phyloP scores from a whole-genome alignment of 2,329 filamentous ascomycete species.

The Zymoseptoria pseudotritici region DNA sequence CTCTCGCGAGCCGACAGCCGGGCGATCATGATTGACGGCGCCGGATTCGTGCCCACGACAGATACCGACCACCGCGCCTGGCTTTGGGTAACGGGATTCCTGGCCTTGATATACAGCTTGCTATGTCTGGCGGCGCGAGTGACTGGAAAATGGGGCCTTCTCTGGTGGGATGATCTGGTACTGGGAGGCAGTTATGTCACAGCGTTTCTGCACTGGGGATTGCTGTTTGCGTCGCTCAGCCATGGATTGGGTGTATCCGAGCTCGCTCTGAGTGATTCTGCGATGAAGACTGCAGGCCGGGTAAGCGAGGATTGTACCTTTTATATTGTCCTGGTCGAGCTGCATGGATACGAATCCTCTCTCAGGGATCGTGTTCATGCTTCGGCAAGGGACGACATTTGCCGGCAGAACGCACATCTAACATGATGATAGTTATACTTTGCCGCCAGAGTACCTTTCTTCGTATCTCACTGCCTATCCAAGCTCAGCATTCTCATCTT shows the following conservation, averaged over 20 bases:
- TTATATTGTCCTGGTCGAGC: neutral
- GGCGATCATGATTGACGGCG: constrained; percentile 5
- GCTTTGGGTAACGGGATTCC: constrained; percentile 15
- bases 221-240: constrained; percentile 9
- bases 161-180: constrained; percentile 18
- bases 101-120: constrained; percentile 17
- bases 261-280: constrained; percentile 4
- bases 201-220: constrained; percentile 13
- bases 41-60: constrained; percentile 13
- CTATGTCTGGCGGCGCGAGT: constrained; percentile 15
- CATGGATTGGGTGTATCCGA: constrained; percentile 10
- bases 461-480: constrained; percentile 15
- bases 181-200: constrained; percentile 10
- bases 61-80: constrained; percentile 14
- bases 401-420: neutral
- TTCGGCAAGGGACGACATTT: neutral
- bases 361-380: neutral
- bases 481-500: constrained; percentile 20
- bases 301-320: constrained; percentile 2
- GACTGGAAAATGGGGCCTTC: constrained; percentile 15
- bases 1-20: neutral
- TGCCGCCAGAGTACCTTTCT: constrained; percentile 11
- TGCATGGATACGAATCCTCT: neutral
- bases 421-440: constrained; percentile 15
- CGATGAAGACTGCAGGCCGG: constrained; percentile 4